Evolutionary conservation across 228 moss, liverwort and hornwort species (phyloP), one percentile per base, ranked within the genome.

Genomic region (Sphagnum fallax): DNA sequence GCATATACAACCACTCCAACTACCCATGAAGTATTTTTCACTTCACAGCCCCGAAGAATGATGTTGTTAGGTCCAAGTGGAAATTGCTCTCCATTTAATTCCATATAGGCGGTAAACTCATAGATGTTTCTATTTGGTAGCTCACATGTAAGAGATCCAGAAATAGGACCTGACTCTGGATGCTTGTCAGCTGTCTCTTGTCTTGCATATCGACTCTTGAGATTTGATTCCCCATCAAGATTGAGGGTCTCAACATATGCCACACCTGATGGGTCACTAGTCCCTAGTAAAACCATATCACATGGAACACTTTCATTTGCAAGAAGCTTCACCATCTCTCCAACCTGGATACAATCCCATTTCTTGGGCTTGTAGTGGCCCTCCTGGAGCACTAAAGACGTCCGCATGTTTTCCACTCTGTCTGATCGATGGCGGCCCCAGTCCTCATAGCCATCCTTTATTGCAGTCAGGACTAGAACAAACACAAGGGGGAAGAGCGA

Each of bases 401-500:
- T 55, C 63, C 85, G 74, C 51, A 79, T 81, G 75, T 85, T 85
- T 52, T 85, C 85, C 13, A 18, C 71, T 60, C 18, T 70, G 60
- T 85, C 85, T 8, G 81, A 76, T 7, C 67, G 76, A 75, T 82
- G 85, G 49, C 81, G 78, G 10, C 85, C 85, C 74, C 57, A 85
- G 51, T 85, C 85, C 67, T 85, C 85, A 64, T 79, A 85, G 4
- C 76, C 85, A 68, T 85, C 85, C 70, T 85, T 85, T 5, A 85
- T 16, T 11, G 81, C 81, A 61, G 85, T 85, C 10, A 85, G 63
- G 47, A 82, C 75, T 58, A 85, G 61, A 65, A 85, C 85, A 60
- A 85, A 81, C 6, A 72, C 64, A 48, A 85, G 85, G 50, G 85
- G 85, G 52, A 85, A 85, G 6, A 85, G 59, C 49, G 85, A 85